phyloP scores from a whole-genome alignment of 345 rosid genomes.

The Hypericum perforatum region DNA sequence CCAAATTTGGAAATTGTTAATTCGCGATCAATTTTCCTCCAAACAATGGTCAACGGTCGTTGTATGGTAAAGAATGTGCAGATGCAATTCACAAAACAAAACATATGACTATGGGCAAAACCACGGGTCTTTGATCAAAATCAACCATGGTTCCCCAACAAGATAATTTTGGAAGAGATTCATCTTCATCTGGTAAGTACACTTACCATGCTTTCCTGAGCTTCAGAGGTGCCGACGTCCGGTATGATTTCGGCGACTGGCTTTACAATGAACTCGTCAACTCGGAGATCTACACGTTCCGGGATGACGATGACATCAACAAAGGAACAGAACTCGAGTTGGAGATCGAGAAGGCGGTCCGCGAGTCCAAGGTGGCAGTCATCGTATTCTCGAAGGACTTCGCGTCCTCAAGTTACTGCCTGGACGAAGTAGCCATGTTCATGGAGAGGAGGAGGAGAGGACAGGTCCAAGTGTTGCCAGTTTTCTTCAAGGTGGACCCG shows the following conservation, averaged over 20 bases:
- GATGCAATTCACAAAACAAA: too few species aligned
- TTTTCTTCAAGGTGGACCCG: slow-evolving; percentile 2
- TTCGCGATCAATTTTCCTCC: too few species aligned
- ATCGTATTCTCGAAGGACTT: background rate
- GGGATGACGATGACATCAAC: background rate
- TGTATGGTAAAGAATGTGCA: too few species aligned
- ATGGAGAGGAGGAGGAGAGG: background rate
- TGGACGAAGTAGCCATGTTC: background rate
- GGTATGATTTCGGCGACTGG: background rate
- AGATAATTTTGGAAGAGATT: too few species aligned
- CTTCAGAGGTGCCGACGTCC: background rate
- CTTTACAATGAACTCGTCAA: background rate
- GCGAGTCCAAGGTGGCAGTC: slow-evolving; percentile 6
- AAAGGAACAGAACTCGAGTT: background rate
- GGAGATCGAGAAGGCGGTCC: background rate
- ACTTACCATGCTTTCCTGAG: slow-evolving; percentile 1
- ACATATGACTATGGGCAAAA: too few species aligned
- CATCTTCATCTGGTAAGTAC: too few species aligned
- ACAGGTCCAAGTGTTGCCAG: background rate
- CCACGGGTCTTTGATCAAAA: too few species aligned
- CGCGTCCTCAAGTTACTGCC: background rate
- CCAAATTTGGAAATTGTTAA: too few species aligned
- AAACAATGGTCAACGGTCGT: too few species aligned
- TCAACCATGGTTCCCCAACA: too few species aligned
- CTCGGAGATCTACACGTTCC: background rate